phyloP scores from a whole-genome alignment of 2,329 filamentous ascomycete genomes.

The Apiospora rasikravindrae region DNA sequence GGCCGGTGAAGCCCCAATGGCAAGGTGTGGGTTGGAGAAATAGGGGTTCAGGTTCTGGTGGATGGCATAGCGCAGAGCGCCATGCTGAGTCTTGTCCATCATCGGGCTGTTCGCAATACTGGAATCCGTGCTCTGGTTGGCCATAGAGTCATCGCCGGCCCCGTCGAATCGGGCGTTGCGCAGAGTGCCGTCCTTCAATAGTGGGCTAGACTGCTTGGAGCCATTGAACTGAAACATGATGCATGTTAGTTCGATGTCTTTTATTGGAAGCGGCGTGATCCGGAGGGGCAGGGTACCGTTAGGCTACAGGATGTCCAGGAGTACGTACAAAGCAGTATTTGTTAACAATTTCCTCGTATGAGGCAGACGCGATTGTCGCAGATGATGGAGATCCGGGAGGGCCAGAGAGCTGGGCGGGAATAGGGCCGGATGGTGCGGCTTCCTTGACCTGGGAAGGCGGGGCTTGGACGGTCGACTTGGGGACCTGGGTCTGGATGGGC shows the following conservation, averaged over 20 bases:
- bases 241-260: conserved; percentile 28
- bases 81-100: conserved; percentile 39
- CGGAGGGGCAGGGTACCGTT: conserved; percentile 4
- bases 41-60: conserved; percentile 43
- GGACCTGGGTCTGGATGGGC: conserved; percentile 22
- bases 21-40: conserved; percentile 39
- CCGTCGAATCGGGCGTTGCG: conserved; percentile 51
- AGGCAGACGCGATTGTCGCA: conserved; percentile 75
- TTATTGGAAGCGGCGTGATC: conserved; percentile 27
- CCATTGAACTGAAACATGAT: conserved; percentile 58
- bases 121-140: conserved; percentile 43
- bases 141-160: conserved; percentile 41
- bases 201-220: conserved; percentile 61
- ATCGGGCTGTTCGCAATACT: conserved; percentile 47
- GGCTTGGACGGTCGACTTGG: conserved; percentile 9
- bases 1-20: conserved; percentile 41
- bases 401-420: conserved; percentile 40
- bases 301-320: conserved; percentile 27
- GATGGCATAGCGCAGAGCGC: conserved; percentile 51
- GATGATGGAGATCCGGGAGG: conserved; percentile 55
- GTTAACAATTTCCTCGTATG: conserved; percentile 96
- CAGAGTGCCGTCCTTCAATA: conserved; percentile 54
- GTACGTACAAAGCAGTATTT: conserved; percentile 99
- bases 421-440: conserved; percentile 31
- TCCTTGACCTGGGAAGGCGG: background rate